Conservation (phyloP, 2,329 filamentous ascomycete genomes). For the Clarireedia hainanense region DNA sequence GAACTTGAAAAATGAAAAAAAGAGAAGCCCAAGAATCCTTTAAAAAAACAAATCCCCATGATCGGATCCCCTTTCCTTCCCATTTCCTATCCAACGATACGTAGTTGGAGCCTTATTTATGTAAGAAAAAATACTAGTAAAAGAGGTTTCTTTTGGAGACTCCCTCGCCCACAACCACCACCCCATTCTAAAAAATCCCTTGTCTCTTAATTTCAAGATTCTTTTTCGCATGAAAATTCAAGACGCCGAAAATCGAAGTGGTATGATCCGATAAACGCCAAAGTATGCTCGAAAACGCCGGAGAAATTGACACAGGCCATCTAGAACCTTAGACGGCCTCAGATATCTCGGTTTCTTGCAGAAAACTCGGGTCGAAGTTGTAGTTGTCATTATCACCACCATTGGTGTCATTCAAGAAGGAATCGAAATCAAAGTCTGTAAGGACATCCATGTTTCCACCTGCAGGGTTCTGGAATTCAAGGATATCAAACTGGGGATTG, state of each 20-base stretch:
- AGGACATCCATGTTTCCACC: conserved; percentile 44
- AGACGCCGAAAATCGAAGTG: conserved; percentile 22
- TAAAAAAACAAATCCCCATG: no score
- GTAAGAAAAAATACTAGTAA: neutral
- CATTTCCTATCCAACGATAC: no score
- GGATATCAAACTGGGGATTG: conserved; percentile 28
- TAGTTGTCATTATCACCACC: conserved; percentile 42
- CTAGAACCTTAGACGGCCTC: conserved; percentile 37
- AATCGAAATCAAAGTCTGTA: conserved; percentile 62
- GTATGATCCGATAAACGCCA: conserved; percentile 29
- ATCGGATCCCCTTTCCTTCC: no score
- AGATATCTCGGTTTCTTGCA: conserved; percentile 51
- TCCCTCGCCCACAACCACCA: conserved; percentile 3
- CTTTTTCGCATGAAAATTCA: conserved; percentile 25
- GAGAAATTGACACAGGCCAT: conserved; percentile 17
- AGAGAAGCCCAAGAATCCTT: no score
- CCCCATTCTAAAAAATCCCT: conserved; percentile 2
- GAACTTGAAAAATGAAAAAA: no score
- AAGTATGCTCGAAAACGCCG: conserved; percentile 30
- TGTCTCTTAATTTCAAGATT: conserved; percentile 7
- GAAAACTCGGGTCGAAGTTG: conserved; percentile 47
- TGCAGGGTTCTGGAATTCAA: conserved; percentile 50
- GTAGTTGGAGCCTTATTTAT: no score
- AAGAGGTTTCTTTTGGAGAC: neutral
- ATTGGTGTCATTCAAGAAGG: conserved; percentile 49